These are phyloP conservation scores for Hepatocystis sp. DNA, from an alignment of 169 alveolate species.

Conservation along the genomic window DNA sequence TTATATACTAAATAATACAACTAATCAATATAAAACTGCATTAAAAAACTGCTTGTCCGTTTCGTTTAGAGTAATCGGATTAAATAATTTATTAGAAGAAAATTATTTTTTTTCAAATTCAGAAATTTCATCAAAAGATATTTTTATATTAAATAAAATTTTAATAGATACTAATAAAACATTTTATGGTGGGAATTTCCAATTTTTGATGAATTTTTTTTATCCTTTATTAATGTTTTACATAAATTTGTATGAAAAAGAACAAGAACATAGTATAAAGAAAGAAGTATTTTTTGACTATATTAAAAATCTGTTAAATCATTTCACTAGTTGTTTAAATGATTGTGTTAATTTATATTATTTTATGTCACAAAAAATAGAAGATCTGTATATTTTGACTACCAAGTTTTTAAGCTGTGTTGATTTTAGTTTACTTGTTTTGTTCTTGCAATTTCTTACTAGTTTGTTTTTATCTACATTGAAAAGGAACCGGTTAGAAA, in stretches of 20 bases:
- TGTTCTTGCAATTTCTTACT: slow-evolving; percentile 37
- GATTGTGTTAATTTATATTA: slow-evolving; percentile 75
- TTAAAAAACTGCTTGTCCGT: slow-evolving; percentile 41
- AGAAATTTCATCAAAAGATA: slow-evolving; percentile 52
- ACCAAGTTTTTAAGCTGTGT: slow-evolving; percentile 40
- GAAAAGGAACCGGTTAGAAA: slow-evolving; percentile 8
- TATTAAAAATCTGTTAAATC: slow-evolving; percentile 55
- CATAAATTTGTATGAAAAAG: slow-evolving; percentile 61
- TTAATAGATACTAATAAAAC: slow-evolving; percentile 35
- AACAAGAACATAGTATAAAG: slow-evolving; percentile 39
- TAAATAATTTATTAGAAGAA: slow-evolving; percentile 47
- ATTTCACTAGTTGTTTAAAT: slow-evolving; percentile 42
- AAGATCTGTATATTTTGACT: slow-evolving; percentile 57
- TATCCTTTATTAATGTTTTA: slow-evolving; percentile 69
- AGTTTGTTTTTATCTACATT: slow-evolving; percentile 36
- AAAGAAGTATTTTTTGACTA: slow-evolving; percentile 15
- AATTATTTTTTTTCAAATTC: slow-evolving; percentile 38
- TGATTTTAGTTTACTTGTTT: slow-evolving; percentile 22
- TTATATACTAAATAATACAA: slow-evolving; percentile 10
- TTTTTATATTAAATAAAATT: slow-evolving; percentile 39
- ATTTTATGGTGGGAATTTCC: slow-evolving; percentile 62
- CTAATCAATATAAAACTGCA: slow-evolving; percentile 8
- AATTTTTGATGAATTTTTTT: slow-evolving; percentile 69
- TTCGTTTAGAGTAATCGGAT: slow-evolving; percentile 43
- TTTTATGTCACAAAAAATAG: slow-evolving; percentile 45